These are phyloP conservation scores for Hydnomerulius pinastri DNA, from an alignment of 768 basidiomycete genomes.

Conservation along the genomic window DNA sequence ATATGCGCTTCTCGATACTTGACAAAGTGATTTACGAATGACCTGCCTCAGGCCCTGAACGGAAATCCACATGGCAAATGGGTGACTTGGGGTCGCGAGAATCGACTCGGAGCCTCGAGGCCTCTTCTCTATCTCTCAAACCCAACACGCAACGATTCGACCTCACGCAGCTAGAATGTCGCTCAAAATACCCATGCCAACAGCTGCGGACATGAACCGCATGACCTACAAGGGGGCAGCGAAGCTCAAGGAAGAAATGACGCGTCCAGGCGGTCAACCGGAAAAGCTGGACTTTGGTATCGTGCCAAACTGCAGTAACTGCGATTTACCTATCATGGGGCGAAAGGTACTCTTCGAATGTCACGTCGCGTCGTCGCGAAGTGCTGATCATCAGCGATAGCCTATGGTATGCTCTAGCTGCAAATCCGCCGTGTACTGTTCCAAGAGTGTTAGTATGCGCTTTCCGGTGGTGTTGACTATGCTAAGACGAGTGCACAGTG, in stretches of 20 bases:
- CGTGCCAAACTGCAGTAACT: slow-evolving; percentile 25
- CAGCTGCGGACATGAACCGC: slow-evolving; percentile 25
- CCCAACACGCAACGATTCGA: background rate
- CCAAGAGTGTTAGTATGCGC: slow-evolving; percentile 21
- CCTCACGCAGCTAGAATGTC: slow-evolving; percentile 15
- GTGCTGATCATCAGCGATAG: slow-evolving; percentile 14
- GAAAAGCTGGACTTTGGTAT: slow-evolving; percentile 30
- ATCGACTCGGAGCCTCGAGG: no score
- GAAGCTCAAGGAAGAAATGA: slow-evolving; percentile 27
- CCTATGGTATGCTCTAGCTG: slow-evolving; percentile 31
- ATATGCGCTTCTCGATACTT: no score
- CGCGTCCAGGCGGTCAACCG: slow-evolving; percentile 29
- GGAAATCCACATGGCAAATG: background rate
- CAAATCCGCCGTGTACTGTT: slow-evolving; percentile 32
- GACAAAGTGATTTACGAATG: no score
- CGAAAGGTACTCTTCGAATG: slow-evolving; percentile 18
- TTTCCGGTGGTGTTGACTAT: background rate
- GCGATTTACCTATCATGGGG: slow-evolving; percentile 13
- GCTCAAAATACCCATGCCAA: slow-evolving; percentile 20
- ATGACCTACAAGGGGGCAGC: slow-evolving; percentile 31
- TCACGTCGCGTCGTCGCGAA: background rate
- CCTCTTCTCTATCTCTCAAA: background rate
- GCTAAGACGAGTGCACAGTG: slow-evolving; percentile 25
- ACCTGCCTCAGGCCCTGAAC: no score
- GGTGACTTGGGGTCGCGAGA: no score